phyloP scores from a whole-genome alignment of 2,329 filamentous ascomycete species.

The Neocucurbitaria cava region DNA sequence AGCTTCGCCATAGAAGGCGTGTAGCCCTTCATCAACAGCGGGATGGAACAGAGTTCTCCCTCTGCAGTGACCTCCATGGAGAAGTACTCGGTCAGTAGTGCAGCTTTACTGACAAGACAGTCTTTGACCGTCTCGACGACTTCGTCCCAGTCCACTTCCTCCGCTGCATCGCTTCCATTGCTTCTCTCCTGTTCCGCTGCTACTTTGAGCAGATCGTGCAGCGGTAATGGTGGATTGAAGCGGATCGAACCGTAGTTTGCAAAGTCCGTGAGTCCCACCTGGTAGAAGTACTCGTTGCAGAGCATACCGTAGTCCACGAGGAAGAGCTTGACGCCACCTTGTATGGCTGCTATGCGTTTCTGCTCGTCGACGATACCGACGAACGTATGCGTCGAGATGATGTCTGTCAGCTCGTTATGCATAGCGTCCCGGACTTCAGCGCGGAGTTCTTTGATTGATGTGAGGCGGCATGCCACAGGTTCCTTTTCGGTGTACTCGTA shows the following conservation, averaged over 20 bases:
- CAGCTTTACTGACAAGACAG: constrained; percentile 75
- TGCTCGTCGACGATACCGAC: constrained; percentile 90
- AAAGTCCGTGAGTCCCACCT: constrained; percentile 92
- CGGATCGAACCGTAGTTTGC: constrained; percentile 88
- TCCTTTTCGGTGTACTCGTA: constrained; percentile 78
- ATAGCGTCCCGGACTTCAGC: constrained; percentile 79
- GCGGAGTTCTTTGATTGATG: constrained; percentile 85
- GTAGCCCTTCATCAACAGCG: constrained; percentile 87
- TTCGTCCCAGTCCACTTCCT: constrained; percentile 70
- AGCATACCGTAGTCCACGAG: constrained; percentile 91
- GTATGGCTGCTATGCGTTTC: constrained; percentile 87
- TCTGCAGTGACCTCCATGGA: constrained; percentile 79
- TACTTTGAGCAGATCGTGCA: constrained; percentile 74
- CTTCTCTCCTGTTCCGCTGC: constrained; percentile 74
- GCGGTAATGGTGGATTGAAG: constrained; percentile 76
- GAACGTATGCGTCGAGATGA: constrained; percentile 88
- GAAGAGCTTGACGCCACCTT: constrained; percentile 89
- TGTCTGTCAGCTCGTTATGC: constrained; percentile 85
- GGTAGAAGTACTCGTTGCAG: constrained; percentile 90
- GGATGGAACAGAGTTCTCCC: constrained; percentile 79
- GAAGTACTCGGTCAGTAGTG: constrained; percentile 95
- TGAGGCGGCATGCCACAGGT: constrained; percentile 73
- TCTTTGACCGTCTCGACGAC: constrained; percentile 70
- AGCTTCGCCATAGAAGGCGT: constrained; percentile 85
- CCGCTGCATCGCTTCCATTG: constrained; percentile 45